Evolutionary conservation across 257 asterid genomes (phyloP).

Genomic region (Oldenlandia corymbosa): DNA sequence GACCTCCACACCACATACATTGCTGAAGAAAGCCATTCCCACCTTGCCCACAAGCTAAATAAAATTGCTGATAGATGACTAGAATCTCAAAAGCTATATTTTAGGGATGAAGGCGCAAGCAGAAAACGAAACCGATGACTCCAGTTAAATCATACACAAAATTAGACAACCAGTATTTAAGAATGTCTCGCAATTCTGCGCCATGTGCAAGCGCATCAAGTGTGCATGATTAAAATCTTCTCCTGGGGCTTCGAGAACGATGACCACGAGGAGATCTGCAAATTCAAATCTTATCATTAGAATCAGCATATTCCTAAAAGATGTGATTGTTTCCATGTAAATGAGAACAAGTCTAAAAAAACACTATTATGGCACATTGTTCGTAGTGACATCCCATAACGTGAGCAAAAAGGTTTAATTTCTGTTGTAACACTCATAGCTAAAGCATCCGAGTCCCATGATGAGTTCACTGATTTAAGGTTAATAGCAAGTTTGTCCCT

Average conservation of each 20-base stretch:
- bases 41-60: not conserved
- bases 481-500: no score
- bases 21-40: not conserved
- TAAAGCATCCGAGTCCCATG: no score
- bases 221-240: constrained; percentile 45
- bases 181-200: not conserved
- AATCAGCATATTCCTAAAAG: no score
- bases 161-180: constrained; percentile 4
- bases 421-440: no score
- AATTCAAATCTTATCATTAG: not conserved
- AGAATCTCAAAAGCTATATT: not conserved
- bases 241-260: constrained; percentile 91
- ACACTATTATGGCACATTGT: no score
- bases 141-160: constrained; percentile 5
- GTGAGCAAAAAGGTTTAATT: no score
- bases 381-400: no score
- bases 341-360: no score
- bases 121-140: not conserved
- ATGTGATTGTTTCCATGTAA: no score
- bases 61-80: not conserved
- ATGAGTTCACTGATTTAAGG: no score
- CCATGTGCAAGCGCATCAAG: constrained; percentile 1
- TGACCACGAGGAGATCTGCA: constrained; percentile 81
- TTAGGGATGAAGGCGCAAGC: not conserved
- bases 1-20: not conserved